Evolutionary conservation across 257 asterid species (phyloP), one percentile per base, ranked within the genome.

Genomic region (Solanum pinnatisectum): DNA sequence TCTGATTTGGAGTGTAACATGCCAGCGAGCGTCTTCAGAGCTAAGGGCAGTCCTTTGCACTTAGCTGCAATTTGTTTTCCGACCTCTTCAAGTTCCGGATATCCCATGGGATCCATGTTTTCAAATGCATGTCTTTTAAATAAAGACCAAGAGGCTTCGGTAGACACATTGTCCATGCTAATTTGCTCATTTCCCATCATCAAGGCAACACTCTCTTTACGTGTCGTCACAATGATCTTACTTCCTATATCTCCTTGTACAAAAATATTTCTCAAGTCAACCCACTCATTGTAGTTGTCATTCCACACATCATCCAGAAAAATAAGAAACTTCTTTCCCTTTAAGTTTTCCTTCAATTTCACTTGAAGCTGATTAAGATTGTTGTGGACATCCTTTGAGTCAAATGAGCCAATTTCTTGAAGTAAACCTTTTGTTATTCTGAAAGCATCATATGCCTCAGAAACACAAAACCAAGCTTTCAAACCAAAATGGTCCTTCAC

Each of bases 241-340:
- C 95, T 94, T 74, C 94, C 93, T 5, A 88, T 84, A 39, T 56
- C 82, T 82, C 95, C 96, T 76, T 85, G 68, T 74, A 83, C 89
- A 85, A 94, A 59, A 7, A 59, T 0, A 59, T 20, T 59, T 59
- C 25, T 20, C 27, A 59, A 90, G 11, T 70, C 82, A 68, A 87
- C 89, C 95, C 95, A 94, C 68, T 87, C 78, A 4, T n/a, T 88
- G 20, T 91, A 91, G 70, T 79, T 42, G 25, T 90, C 90, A 40
- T 92, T 92, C 98, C 96, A 94, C 59, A 94, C 89, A 87, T 72
- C 97, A 70, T 94, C 96, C 11, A 94, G 35, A 36, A 94, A 93
- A 78, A 94, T 86, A 20, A 93, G 91, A 87, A 92, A 92, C 88
- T 88, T 93, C 86, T 89, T 91, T 87, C 92, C 90, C 1, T 91